phyloP scores from a whole-genome alignment of 441 rosid genomes.

The Cnidoscolus chayamansa region DNA sequence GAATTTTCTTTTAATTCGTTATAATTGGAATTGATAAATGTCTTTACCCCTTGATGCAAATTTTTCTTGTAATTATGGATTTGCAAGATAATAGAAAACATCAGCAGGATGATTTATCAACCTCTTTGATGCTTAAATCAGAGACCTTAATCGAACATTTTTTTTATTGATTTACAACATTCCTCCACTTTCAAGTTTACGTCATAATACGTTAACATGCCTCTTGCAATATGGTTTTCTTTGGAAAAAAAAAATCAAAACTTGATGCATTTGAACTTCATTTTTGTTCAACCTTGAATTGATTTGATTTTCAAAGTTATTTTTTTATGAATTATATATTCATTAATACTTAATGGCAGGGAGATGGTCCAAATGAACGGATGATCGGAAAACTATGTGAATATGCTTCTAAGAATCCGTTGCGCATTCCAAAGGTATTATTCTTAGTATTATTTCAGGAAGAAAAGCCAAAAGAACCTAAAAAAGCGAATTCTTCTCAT shows the following conservation, averaged over 20 bases:
- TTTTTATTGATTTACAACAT: no score
- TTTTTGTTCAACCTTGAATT: not conserved
- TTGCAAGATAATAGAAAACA: no score
- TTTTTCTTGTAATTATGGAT: no score
- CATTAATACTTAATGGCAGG: conserved; percentile 45
- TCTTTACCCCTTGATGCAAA: not conserved
- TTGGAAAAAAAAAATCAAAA: conserved; percentile 4
- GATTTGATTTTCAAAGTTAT: not conserved
- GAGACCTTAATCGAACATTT: no score
- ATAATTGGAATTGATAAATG: not conserved
- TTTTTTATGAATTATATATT: conserved; percentile 12
- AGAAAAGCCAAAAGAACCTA: conserved; percentile 5
- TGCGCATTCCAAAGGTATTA: conserved; percentile 88
- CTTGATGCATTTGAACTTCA: not conserved
- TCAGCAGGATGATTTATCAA: no score
- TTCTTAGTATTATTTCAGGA: not conserved
- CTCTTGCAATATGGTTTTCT: not conserved
- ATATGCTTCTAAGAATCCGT: conserved; percentile 81
- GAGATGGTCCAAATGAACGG: conserved; percentile 83
- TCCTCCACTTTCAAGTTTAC: not conserved
- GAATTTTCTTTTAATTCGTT: conserved; percentile 1
- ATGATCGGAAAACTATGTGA: conserved; percentile 90
- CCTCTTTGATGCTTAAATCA: no score
- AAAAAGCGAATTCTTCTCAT: not conserved
- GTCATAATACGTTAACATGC: not conserved